These are phyloP conservation scores for Dovyalis caffra DNA, from an alignment of 345 rosid genomes.

Conservation along the genomic window DNA sequence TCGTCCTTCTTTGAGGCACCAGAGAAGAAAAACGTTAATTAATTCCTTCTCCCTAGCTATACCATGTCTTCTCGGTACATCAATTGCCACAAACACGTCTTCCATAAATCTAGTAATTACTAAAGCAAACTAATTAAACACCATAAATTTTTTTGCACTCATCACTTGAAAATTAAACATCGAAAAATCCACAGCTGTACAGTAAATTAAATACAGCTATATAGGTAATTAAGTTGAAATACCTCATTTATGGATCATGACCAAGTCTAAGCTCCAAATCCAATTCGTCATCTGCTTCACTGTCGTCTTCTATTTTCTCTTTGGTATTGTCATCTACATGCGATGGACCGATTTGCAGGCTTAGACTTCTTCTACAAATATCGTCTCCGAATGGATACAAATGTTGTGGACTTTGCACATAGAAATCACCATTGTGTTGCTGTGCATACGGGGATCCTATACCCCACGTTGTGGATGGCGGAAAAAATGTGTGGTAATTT, in stretches of 20 bases:
- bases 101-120: background rate
- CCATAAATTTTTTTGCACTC: background rate
- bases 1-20: background rate
- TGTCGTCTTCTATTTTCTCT: slow-evolving; percentile 20
- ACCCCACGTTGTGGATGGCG: slow-evolving; percentile 7
- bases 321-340: slow-evolving; percentile 12
- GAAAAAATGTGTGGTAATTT: slow-evolving; percentile 17
- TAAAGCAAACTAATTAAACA: background rate
- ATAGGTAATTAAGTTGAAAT: background rate
- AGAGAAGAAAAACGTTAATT: background rate
- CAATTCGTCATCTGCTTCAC: slow-evolving; percentile 11
- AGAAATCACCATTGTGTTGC: slow-evolving; percentile 27
- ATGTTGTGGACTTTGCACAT: slow-evolving; percentile 20
- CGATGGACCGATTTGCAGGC: slow-evolving; percentile 32
- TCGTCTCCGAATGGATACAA: slow-evolving; percentile 29
- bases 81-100: slow-evolving; percentile 8
- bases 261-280: slow-evolving; percentile 35
- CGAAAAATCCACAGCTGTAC: slow-evolving; percentile 18
- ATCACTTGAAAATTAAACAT: slow-evolving; percentile 10
- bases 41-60: slow-evolving; percentile 7
- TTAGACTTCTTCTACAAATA: slow-evolving; percentile 11
- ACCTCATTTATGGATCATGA: slow-evolving; percentile 14
- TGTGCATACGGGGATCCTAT: slow-evolving; percentile 22
- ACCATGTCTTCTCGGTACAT: slow-evolving; percentile 11
- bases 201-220: slow-evolving; percentile 7